Base-by-base conservation (phyloP, 345 rosid genomes). In the Angophora floribunda region DNA sequence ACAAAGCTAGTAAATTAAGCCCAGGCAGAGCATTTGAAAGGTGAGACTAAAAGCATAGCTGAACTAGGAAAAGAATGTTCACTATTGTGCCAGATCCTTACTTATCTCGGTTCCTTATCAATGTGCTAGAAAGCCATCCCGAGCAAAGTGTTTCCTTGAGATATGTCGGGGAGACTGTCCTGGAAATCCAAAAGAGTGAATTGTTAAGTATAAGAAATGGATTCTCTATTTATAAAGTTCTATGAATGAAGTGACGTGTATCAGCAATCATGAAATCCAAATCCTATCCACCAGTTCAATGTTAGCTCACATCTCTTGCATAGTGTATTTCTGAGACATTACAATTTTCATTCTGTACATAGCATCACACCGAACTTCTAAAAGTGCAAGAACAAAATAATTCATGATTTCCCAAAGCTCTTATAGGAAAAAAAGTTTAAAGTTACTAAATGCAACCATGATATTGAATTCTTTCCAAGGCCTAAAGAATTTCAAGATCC, bases 141-240 rank as follows among this genome's bases (percentile, higher is more conserved):
- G 93, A 94, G 90, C 93, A 92, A 85, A 94, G 94, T 51, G 96
- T 94, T 90, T 93, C 95, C 63, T 94, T 92, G 44, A 92, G 91
- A 91, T 94, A 94, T 44, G 95, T 94, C 30, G 96, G 96, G 85
- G 95, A 94, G 61, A 94, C 95, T 91, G 95, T 89, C 86, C 95
- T 93, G 96, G 86, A 92, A 89, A 91, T 53, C 59, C 82, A 87
- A 80, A 87, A 88, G 86, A 85, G 51, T 78, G 47, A 79, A 32
- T 51, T 79, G 14, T 55, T 88, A 79, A 67, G 84, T 47, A 87
- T 47, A 85, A 19, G 53, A 87, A 67, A 90, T 11, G 55, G 36
- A 82, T 32, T 65, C 32, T 61, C 28, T 14, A 87, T 45, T 44
- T 59, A 47, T 26, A 52, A 26, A 50, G 26, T 51, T 44, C 44